These are phyloP conservation scores for Arctium minus DNA, from an alignment of 129 eudicot genomes.

Conservation along the genomic window DNA sequence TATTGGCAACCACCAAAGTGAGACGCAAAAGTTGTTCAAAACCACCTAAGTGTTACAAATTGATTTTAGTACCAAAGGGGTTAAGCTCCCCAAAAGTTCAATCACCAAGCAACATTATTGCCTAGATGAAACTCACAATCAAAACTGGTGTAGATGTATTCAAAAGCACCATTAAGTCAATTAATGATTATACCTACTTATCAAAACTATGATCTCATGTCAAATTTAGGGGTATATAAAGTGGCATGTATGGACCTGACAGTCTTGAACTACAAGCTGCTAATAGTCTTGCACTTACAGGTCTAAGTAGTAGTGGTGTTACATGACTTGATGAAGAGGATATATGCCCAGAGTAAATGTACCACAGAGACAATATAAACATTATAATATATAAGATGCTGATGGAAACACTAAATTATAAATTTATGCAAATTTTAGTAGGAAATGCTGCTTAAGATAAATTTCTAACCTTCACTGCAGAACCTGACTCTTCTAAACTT, in stretches of 20 bases:
- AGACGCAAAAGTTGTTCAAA: neutral
- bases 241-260: neutral
- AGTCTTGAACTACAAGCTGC: neutral
- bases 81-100: neutral
- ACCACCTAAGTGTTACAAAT: neutral
- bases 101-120: neutral
- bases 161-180: neutral
- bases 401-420: neutral
- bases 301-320: neutral
- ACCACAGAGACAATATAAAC: slow-evolving; percentile 1
- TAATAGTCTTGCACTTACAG: neutral
- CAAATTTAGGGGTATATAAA: neutral
- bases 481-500: slow-evolving; percentile 87
- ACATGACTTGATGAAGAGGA: neutral
- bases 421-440: neutral
- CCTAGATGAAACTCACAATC: neutral
- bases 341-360: neutral
- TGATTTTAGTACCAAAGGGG: neutral
- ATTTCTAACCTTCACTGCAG: slow-evolving; percentile 69
- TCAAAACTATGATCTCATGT: neutral
- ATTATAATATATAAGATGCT: slow-evolving; percentile 8
- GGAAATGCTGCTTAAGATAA: neutral
- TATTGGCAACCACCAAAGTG: neutral
- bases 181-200: neutral
- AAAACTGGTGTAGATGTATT: neutral